Evolutionary conservation across 2,329 filamentous ascomycete genomes (phyloP).

Genomic region (Cephalotrichum gorgonifer): DNA sequence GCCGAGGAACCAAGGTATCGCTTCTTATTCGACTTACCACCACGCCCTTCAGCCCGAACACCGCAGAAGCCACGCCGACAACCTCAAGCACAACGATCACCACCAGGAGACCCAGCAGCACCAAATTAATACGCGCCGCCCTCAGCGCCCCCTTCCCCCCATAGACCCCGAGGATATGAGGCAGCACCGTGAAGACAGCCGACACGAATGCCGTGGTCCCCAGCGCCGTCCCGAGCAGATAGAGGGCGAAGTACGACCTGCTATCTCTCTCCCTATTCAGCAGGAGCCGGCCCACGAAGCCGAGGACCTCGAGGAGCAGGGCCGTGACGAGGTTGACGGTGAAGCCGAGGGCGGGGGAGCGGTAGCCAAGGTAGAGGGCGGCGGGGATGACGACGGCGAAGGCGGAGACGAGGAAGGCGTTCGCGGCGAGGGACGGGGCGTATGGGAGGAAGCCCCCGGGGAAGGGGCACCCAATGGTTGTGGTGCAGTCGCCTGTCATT

Average conservation of each 20-base stretch:
- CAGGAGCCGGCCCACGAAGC: slow-evolving; percentile 35
- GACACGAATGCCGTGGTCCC: slow-evolving; percentile 34
- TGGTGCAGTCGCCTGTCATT: slow-evolving; percentile 25
- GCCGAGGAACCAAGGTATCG: background rate
- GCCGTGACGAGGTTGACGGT: slow-evolving; percentile 27
- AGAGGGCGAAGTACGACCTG: slow-evolving; percentile 29
- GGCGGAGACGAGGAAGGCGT: slow-evolving; percentile 25
- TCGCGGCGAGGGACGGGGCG: slow-evolving; percentile 25
- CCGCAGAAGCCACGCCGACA: slow-evolving; percentile 28
- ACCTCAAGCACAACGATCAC: slow-evolving; percentile 26
- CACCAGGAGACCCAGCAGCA: slow-evolving; percentile 22
- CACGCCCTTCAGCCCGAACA: slow-evolving; percentile 18
- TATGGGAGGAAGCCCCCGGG: slow-evolving; percentile 26
- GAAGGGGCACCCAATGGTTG: slow-evolving; percentile 21
- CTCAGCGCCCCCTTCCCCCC: slow-evolving; percentile 27
- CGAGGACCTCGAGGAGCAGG: slow-evolving; percentile 30
- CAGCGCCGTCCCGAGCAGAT: slow-evolving; percentile 33
- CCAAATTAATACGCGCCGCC: slow-evolving; percentile 21
- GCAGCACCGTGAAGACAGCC: slow-evolving; percentile 32
- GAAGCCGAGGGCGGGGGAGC: slow-evolving; percentile 28
- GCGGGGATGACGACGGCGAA: slow-evolving; percentile 29
- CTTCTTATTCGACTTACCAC: slow-evolving; percentile 21
- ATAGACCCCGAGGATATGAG: slow-evolving; percentile 35
- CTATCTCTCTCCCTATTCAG: slow-evolving; percentile 22
- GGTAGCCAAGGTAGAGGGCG: slow-evolving; percentile 25